Conservation (phyloP, 2,329 filamentous ascomycete genomes). For the Aspergillus neotritici region DNA sequence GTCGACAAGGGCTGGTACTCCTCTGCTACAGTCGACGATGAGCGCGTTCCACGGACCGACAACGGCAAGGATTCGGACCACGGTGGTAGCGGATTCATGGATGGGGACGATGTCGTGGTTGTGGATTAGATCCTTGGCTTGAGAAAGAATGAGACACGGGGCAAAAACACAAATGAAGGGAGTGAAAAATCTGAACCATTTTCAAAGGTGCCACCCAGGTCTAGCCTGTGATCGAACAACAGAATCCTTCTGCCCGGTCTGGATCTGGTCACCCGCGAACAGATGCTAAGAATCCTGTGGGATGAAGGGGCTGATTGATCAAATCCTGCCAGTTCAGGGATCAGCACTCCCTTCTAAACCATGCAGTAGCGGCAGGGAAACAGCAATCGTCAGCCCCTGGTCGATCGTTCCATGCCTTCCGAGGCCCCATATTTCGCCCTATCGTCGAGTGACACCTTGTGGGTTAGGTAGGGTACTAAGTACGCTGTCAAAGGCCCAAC, state of each 20-base stretch:
- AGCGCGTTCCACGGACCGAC: conserved; percentile 13
- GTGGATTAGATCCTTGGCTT: conserved; percentile 19
- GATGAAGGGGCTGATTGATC: no score
- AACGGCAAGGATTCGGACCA: conserved; percentile 7
- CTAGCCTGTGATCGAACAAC: background rate
- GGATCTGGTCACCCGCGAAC: background rate
- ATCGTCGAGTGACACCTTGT: no score
- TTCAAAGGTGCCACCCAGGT: no score
- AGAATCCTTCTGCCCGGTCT: background rate
- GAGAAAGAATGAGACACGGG: background rate
- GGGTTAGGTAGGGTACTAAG: no score
- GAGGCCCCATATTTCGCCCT: conserved; percentile 4
- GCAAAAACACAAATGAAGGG: background rate
- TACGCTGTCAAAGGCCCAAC: no score
- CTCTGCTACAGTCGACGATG: conserved; percentile 19
- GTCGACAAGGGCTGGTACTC: conserved; percentile 39
- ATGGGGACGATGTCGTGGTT: conserved; percentile 33
- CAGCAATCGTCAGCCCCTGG: background rate
- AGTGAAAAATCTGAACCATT: background rate
- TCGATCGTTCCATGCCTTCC: conserved; percentile 8
- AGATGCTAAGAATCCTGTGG: no score
- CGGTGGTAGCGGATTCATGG: conserved; percentile 24
- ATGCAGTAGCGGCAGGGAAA: no score
- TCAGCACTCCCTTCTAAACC: no score
- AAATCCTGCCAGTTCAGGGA: no score